These are phyloP conservation scores for Clarireedia hainanense DNA, from an alignment of 2,329 filamentous ascomycete species.

Conservation along the genomic window DNA sequence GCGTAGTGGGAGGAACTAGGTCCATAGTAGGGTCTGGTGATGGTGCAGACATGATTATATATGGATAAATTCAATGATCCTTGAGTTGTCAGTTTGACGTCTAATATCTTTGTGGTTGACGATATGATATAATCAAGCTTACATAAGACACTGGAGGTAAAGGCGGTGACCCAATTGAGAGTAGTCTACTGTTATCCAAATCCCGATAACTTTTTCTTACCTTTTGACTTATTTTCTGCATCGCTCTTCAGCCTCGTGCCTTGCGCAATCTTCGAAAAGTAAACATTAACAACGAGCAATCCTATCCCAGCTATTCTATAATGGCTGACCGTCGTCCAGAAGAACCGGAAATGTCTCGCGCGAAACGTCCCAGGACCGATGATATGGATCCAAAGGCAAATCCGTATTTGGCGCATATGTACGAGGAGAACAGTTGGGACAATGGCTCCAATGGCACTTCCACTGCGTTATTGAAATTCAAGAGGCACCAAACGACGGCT, in stretches of 20 bases:
- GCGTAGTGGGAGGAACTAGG: slow-evolving; percentile 21
- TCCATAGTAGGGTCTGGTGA: slow-evolving; percentile 28
- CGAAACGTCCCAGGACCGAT: slow-evolving; percentile 36
- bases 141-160: not conserved
- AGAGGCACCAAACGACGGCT: slow-evolving; percentile 73
- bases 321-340: slow-evolving; percentile 53
- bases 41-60: slow-evolving; percentile 25
- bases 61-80: slow-evolving; percentile 3
- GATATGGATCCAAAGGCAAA: slow-evolving; percentile 53
- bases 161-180: slow-evolving; percentile 11
- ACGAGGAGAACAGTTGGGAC: slow-evolving; percentile 38
- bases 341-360: slow-evolving; percentile 38
- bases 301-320: slow-evolving; percentile 13
- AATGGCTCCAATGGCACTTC: slow-evolving; percentile 33
- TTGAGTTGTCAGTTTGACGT: not conserved
- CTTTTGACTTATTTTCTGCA: not conserved
- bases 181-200: not conserved
- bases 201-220: slow-evolving; percentile 9
- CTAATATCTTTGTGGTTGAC: not conserved
- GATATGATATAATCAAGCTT: slow-evolving; percentile 3
- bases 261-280: slow-evolving; percentile 16
- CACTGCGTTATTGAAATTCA: slow-evolving; percentile 43
- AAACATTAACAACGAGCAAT: slow-evolving; percentile 19
- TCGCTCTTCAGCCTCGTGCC: slow-evolving; percentile 17
- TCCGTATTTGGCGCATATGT: slow-evolving; percentile 87